These are phyloP conservation scores for Pythium plurisporium DNA, from an alignment of 352 stramenopile genomes.

Conservation along the genomic window DNA sequence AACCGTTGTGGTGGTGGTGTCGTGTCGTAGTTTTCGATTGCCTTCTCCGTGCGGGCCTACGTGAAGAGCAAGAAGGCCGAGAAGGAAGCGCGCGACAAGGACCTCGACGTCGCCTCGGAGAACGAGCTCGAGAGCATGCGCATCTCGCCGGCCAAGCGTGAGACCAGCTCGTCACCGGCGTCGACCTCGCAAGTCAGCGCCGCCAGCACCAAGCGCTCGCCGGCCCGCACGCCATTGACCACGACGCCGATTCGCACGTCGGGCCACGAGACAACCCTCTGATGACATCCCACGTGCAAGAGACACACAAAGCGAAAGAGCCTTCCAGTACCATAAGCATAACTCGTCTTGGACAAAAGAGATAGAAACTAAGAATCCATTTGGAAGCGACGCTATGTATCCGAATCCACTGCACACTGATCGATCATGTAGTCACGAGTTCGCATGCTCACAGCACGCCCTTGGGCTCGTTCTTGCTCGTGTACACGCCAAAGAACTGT, in stretches of 20 bases:
- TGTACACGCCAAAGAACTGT: conserved; percentile 55
- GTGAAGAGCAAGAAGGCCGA: conserved; percentile 26
- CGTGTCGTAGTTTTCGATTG: conserved; percentile 18
- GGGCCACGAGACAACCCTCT: conserved; percentile 22
- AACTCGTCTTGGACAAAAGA: too few relatives aligned
- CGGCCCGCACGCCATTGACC: conserved; percentile 11
- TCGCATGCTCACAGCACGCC: conserved; percentile 3
- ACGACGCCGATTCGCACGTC: conserved; percentile 15
- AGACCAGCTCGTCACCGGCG: conserved; percentile 1
- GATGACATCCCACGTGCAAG: too few relatives aligned
- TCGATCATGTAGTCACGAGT: not conserved
- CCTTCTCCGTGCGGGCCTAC: conserved; percentile 25
- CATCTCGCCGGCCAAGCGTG: conserved; percentile 20
- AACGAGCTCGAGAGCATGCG: conserved; percentile 23
- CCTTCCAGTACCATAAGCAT: too few relatives aligned
- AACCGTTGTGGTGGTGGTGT: not conserved
- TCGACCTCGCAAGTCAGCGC: not conserved
- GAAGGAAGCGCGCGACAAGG: conserved; percentile 8
- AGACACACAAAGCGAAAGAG: too few relatives aligned
- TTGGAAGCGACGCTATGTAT: too few relatives aligned
- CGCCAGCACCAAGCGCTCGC: conserved; percentile 5
- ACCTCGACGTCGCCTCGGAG: conserved; percentile 16
- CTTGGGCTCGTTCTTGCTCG: conserved; percentile 41
- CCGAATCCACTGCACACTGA: too few relatives aligned
- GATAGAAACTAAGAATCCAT: too few relatives aligned